These are phyloP conservation scores for Lactarius sp. DNA, from an alignment of 768 basidiomycete genomes.

Conservation along the genomic window DNA sequence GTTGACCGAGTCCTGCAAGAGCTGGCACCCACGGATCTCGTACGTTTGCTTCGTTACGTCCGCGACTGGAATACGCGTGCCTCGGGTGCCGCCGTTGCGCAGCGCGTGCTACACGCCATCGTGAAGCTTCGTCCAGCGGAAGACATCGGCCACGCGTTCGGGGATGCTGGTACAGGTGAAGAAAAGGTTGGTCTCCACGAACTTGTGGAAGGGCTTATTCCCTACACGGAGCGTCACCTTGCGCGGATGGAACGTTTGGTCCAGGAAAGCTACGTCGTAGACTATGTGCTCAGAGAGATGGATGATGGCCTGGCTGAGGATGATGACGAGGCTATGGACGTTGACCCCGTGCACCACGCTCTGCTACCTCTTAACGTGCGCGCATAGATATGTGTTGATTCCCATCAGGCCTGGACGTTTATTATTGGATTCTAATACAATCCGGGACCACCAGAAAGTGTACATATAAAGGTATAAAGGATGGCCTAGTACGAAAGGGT, in stretches of 20 bases:
- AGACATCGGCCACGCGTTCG: slow-evolving; percentile 66
- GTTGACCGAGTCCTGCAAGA: slow-evolving; percentile 81
- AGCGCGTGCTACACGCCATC: slow-evolving; percentile 75
- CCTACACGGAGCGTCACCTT: slow-evolving; percentile 93
- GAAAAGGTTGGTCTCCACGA: slow-evolving; percentile 49
- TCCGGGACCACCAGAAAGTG: background rate
- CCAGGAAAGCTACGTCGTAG: slow-evolving; percentile 94
- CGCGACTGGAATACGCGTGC: slow-evolving; percentile 95
- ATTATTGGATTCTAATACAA: background rate
- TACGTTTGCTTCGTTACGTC: slow-evolving; percentile 73
- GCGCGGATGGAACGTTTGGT: slow-evolving; percentile 78
- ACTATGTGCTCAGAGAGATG: slow-evolving; percentile 86
- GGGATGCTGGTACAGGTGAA: slow-evolving; percentile 17
- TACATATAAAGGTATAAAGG: background rate
- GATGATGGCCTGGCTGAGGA: slow-evolving; percentile 49
- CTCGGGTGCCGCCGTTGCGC: slow-evolving; percentile 81
- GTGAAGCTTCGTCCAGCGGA: slow-evolving; percentile 72
- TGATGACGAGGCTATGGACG: slow-evolving; percentile 30
- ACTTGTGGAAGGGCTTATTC: slow-evolving; percentile 78
- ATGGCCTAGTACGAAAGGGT: background rate
- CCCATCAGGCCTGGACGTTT: background rate
- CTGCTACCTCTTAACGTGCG: background rate
- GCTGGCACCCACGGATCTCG: slow-evolving; percentile 68
- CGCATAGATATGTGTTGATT: background rate
- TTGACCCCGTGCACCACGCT: slow-evolving; percentile 11